Evolutionary conservation across 1,284 basidiomycete genomes (phyloP).

Genomic region (Pseudozyma pruni): DNA sequence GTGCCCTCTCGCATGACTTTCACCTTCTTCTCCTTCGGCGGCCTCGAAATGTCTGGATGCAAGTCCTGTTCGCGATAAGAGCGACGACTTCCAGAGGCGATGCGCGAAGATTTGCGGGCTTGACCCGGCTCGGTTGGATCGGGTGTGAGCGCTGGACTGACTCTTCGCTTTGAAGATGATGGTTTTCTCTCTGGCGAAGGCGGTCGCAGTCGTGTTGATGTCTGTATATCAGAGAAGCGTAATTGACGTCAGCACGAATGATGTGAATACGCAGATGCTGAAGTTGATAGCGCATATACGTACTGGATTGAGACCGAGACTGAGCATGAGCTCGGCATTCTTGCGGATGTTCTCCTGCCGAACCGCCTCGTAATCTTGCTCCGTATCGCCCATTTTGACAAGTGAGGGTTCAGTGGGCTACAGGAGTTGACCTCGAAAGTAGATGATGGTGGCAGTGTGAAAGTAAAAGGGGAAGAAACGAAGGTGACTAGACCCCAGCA

Average conservation of each 20-base stretch:
- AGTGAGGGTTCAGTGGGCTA: too few species aligned
- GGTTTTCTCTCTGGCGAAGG: constrained; percentile 38
- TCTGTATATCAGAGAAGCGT: constrained; percentile 3
- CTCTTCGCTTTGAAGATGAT: constrained; percentile 9
- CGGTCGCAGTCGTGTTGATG: constrained; percentile 25
- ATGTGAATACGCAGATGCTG: neutral
- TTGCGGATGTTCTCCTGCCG: constrained; percentile 68
- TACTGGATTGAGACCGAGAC: constrained; percentile 42
- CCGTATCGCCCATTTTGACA: constrained; percentile 35
- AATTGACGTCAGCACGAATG: too few species aligned
- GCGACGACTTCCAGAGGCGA: constrained; percentile 28
- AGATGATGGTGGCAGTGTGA: neutral
- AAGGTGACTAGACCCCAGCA: too few species aligned
- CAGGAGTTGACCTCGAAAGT: neutral
- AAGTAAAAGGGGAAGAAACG: too few species aligned
- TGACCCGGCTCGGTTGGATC: constrained; percentile 7
- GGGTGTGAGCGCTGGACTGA: constrained; percentile 9
- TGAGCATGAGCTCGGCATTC: constrained; percentile 56
- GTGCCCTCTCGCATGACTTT: constrained; percentile 33
- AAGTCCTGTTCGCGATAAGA: constrained; percentile 39
- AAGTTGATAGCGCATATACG: constrained; percentile 5
- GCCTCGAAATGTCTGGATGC: constrained; percentile 19
- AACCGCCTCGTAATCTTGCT: constrained; percentile 49
- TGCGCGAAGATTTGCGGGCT: constrained; percentile 45
- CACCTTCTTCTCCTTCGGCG: constrained; percentile 24